A percentile compares a stretch with the other conserved stretches of the same genome.
Conservation (phyloP, 2,329 filamentous ascomycete species). For the Claviceps spartinae region DNA sequence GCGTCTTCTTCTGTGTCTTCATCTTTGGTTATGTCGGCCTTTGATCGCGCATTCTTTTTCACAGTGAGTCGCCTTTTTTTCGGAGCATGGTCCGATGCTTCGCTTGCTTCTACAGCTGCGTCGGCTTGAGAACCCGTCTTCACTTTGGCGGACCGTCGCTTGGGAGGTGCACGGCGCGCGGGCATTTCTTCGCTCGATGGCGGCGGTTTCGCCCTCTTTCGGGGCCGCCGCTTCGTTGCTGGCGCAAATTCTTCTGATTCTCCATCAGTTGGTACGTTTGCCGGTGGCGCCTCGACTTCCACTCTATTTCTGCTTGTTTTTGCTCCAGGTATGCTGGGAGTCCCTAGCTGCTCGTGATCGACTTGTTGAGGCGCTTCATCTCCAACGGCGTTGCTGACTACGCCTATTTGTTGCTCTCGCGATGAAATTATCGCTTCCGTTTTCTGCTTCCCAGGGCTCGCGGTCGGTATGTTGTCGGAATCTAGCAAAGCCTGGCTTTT, state of each 20-base stretch:
- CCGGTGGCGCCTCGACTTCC: not conserved
- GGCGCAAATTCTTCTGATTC: not conserved
- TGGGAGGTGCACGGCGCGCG: not conserved
- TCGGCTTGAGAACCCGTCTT: not conserved
- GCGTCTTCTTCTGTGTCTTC: not conserved
- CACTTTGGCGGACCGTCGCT: not conserved
- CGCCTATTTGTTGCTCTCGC: not conserved
- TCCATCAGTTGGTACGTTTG: not conserved
- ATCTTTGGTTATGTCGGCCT: not conserved
- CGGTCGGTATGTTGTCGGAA: not conserved
- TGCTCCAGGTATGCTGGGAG: not conserved
- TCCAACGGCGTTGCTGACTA: not conserved
- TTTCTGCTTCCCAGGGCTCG: not conserved
- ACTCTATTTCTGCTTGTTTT: not conserved
- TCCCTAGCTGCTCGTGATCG: not conserved
- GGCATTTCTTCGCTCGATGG: not conserved
- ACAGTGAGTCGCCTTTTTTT: not conserved
- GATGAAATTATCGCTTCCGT: not conserved
- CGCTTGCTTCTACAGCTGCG: not conserved
- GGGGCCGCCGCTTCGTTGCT: not conserved
- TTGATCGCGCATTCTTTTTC: not conserved
- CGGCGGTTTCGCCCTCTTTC: not conserved
- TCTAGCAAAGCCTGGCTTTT: not conserved
- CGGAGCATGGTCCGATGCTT: not conserved
- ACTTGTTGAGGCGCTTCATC: not conserved